Evolutionary conservation across 345 rosid genomes (phyloP).

Genomic region (Ceriops decandra): DNA sequence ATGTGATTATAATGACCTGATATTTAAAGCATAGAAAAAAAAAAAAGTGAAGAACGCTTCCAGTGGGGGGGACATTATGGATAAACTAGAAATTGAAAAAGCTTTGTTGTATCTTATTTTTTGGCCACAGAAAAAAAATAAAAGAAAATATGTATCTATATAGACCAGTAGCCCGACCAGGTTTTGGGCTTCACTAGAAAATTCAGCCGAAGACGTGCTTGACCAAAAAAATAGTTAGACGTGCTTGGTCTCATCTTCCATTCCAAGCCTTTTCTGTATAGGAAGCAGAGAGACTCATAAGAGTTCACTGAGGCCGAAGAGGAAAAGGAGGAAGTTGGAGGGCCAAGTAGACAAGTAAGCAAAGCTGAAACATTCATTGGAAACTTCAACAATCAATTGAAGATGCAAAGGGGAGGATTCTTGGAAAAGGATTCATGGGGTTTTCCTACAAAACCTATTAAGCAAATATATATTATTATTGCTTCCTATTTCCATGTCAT

Average conservation of each 20-base stretch:
- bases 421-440: conserved; percentile 49
- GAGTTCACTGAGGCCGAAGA: not conserved
- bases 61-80: not conserved
- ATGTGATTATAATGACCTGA: not conserved
- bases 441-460: conserved; percentile 41
- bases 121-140: too few species aligned
- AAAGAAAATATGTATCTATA: too few species aligned
- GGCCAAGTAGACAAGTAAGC: conserved; percentile 43
- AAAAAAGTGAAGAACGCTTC: not conserved
- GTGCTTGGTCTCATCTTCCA: conserved; percentile 22
- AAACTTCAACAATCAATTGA: conserved; percentile 60
- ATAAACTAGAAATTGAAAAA: not conserved
- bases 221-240: too few species aligned
- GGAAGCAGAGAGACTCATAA: conserved; percentile 36
- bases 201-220: too few species aligned
- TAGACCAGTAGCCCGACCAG: too few species aligned
- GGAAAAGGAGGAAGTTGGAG: conserved; percentile 28
- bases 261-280: conserved; percentile 59
- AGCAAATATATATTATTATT: not conserved
- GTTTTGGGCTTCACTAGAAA: too few species aligned
- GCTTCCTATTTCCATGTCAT: not conserved
- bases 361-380: conserved; percentile 64
- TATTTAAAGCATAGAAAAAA: not conserved
- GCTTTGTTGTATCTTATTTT: not conserved
- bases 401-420: conserved; percentile 68